Percentiles rank a stretch among this genome's conserved stretches.
Evolutionary conservation across 257 asterid species (phyloP).

Genomic region (Fraxinus excelsior): DNA sequence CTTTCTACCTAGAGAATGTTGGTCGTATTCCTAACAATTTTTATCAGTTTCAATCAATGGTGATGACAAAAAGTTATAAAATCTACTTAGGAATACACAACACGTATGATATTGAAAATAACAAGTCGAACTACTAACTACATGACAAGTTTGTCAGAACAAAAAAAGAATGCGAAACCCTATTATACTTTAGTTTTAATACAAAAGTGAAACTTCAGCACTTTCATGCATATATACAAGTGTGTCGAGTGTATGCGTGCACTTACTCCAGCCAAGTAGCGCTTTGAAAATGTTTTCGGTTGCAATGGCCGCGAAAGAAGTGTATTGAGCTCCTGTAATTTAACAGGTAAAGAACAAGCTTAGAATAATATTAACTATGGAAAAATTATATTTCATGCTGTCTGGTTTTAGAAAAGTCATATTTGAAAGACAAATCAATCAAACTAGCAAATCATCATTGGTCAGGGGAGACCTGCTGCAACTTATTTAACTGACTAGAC

Average conservation of each 20-base stretch:
- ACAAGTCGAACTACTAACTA: not conserved
- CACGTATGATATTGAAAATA: not conserved
- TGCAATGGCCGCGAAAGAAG: slow-evolving; percentile 79
- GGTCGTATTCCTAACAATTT: not conserved
- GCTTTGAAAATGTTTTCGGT: slow-evolving; percentile 81
- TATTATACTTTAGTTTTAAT: not conserved
- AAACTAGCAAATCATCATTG: slow-evolving; percentile 4
- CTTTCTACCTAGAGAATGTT: not conserved
- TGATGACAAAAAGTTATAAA: not conserved
- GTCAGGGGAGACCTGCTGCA: slow-evolving; percentile 67
- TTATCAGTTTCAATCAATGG: not conserved
- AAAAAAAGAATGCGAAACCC: not conserved
- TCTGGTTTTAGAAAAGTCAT: slow-evolving; percentile 3
- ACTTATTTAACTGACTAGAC: slow-evolving; percentile 61
- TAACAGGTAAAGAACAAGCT: slow-evolving; percentile 9
- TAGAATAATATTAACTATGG: slow-evolving; percentile 1
- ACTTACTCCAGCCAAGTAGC: slow-evolving; percentile 89
- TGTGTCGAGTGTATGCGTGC: slow-evolving; percentile 1
- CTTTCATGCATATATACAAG: not conserved
- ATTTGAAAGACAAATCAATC: slow-evolving; percentile 1
- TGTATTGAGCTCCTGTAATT: slow-evolving; percentile 74
- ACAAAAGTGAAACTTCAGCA: not conserved
- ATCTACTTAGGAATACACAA: not conserved
- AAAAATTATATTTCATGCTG: not conserved
- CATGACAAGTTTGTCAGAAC: not conserved